Evolutionary conservation across 2,329 filamentous ascomycete genomes (phyloP).

Genomic region (Coleophoma crateriformis): DNA sequence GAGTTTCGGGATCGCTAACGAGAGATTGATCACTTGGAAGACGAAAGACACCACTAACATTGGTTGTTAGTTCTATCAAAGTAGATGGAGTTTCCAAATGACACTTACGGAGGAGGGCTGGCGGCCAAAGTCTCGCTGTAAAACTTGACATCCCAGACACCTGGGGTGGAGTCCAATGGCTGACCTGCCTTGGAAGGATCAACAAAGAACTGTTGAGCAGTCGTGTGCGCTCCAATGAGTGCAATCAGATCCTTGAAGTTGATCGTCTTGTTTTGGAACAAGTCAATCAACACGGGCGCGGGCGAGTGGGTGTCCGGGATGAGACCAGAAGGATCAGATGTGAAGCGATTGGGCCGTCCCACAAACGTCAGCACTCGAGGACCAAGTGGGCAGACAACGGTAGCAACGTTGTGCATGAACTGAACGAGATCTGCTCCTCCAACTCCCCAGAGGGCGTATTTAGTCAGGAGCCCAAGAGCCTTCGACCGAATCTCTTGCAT

Average conservation of each 20-base stretch:
- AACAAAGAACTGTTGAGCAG: slow-evolving; percentile 40
- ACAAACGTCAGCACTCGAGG: slow-evolving; percentile 43
- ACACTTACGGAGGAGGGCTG: slow-evolving; percentile 11
- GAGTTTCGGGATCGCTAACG: too few relatives aligned
- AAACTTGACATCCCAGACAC: slow-evolving; percentile 43
- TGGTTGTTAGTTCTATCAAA: too few relatives aligned
- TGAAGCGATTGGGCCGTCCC: slow-evolving; percentile 29
- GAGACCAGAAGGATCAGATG: slow-evolving; percentile 27
- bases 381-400: slow-evolving; percentile 44
- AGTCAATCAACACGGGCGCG: slow-evolving; percentile 35
- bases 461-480: slow-evolving; percentile 32
- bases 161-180: slow-evolving; percentile 41
- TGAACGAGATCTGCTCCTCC: slow-evolving; percentile 49
- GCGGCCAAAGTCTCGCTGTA: slow-evolving; percentile 34
- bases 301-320: slow-evolving; percentile 36
- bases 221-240: slow-evolving; percentile 48
- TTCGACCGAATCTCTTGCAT: slow-evolving; percentile 34
- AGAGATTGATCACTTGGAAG: slow-evolving; percentile 22
- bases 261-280: slow-evolving; percentile 46
- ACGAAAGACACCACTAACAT: slow-evolving; percentile 21
- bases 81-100: too few relatives aligned
- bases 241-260: slow-evolving; percentile 42
- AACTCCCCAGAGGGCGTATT: slow-evolving; percentile 27
- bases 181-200: slow-evolving; percentile 19
- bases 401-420: slow-evolving; percentile 40